phyloP scores from a whole-genome alignment of 2,329 filamentous ascomycete species.

The Lasiodiplodia hormozganensis region DNA sequence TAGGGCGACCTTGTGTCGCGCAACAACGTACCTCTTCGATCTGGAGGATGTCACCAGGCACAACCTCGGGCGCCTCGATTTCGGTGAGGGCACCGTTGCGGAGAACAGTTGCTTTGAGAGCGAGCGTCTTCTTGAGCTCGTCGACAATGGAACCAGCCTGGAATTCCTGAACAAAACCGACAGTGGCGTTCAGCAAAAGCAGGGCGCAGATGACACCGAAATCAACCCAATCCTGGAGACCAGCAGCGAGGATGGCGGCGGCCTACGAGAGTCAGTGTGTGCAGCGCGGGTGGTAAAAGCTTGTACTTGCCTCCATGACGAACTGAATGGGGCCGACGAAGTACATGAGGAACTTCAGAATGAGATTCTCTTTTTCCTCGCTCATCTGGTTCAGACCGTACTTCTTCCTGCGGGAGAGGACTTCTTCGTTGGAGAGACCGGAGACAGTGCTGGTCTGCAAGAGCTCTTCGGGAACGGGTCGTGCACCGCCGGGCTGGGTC shows the following conservation, averaged over 20 bases:
- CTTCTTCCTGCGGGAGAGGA: slow-evolving; percentile 69
- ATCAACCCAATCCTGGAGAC: slow-evolving; percentile 89
- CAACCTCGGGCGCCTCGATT: slow-evolving; percentile 81
- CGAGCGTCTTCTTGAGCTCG: slow-evolving; percentile 88
- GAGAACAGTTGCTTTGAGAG: slow-evolving; percentile 85
- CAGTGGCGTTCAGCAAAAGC: slow-evolving; percentile 80
- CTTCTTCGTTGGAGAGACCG: slow-evolving; percentile 66
- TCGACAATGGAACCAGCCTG: slow-evolving; percentile 91
- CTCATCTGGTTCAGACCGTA: slow-evolving; percentile 90
- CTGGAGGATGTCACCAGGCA: slow-evolving; percentile 88
- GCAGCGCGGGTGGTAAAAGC: not conserved
- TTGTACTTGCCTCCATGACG: slow-evolving; percentile 77
- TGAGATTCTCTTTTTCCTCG: slow-evolving; percentile 84
- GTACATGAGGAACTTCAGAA: slow-evolving; percentile 82
- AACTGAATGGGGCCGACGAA: slow-evolving; percentile 92
- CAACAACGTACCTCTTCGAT: slow-evolving; percentile 70
- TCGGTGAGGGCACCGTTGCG: slow-evolving; percentile 81
- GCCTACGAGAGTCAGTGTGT: slow-evolving; percentile 52
- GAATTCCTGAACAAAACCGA: slow-evolving; percentile 89
- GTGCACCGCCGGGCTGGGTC: slow-evolving; percentile 60
- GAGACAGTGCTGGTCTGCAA: slow-evolving; percentile 74
- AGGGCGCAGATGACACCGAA: slow-evolving; percentile 89
- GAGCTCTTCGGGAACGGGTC: slow-evolving; percentile 73
- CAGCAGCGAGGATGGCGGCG: slow-evolving; percentile 80
- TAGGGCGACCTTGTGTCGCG: not conserved